These are phyloP conservation scores for Erodium maritimum DNA, from an alignment of 345 rosid species.

Conservation along the genomic window DNA sequence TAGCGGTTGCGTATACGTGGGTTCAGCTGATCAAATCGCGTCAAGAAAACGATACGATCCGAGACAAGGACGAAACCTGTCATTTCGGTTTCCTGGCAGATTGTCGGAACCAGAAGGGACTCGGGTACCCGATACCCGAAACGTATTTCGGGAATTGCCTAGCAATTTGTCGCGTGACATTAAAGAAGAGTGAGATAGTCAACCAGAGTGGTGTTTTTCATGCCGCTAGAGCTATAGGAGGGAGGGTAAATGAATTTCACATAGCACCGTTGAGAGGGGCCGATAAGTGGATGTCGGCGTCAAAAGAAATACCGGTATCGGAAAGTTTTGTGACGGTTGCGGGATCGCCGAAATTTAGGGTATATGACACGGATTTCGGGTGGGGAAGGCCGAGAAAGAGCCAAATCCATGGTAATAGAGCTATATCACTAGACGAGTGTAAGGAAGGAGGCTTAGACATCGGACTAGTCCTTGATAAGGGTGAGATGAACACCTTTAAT, in stretches of 20 bases:
- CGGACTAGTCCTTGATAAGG: conserved; percentile 14
- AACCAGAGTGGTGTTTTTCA: conserved; percentile 18
- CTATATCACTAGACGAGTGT: conserved; percentile 12
- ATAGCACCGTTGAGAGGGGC: conserved; percentile 13
- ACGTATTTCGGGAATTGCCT: conserved; percentile 32
- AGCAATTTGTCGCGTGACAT: conserved; percentile 1
- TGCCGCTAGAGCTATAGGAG: conserved; percentile 26
- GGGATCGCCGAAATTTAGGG: conserved; percentile 20
- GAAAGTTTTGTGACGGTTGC: conserved; percentile 7
- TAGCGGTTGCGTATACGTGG: conserved; percentile 24
- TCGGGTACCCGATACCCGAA: conserved; percentile 7
- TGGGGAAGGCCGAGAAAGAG: conserved; percentile 33
- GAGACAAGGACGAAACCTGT: background rate
- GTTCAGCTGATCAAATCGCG: conserved; percentile 17
- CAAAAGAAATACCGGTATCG: background rate
- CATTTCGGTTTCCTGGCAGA: conserved; percentile 16
- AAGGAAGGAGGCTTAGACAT: conserved; percentile 23
- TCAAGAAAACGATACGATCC: background rate
- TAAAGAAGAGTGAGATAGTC: conserved; percentile 11
- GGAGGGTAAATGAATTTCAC: conserved; percentile 13
- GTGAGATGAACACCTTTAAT: conserved; percentile 17
- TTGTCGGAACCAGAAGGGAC: conserved; percentile 10
- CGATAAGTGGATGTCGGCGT: conserved; percentile 8
- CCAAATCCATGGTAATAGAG: conserved; percentile 8
- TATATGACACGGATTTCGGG: conserved; percentile 27